Conservation (phyloP, 2,329 filamentous ascomycete species). For the Sphaerulina vaccinii region DNA sequence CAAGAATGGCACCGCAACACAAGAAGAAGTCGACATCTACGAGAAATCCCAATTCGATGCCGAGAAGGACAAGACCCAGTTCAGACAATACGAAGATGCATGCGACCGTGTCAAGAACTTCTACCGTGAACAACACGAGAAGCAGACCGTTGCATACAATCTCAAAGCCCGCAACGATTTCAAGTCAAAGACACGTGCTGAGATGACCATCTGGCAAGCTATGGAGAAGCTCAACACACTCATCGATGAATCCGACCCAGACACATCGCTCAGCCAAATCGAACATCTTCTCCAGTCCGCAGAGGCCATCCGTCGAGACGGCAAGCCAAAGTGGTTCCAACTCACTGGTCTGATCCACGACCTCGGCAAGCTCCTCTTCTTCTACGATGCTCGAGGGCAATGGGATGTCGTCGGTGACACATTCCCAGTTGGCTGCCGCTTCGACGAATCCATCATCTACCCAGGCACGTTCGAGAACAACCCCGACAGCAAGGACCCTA, state of each 20-base stretch:
- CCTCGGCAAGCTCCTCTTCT: slow-evolving; percentile 75
- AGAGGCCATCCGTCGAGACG: slow-evolving; percentile 83
- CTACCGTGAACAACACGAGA: slow-evolving; percentile 70
- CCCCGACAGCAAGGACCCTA: slow-evolving; percentile 67
- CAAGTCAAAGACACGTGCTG: slow-evolving; percentile 63
- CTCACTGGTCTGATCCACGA: slow-evolving; percentile 75
- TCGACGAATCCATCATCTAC: slow-evolving; percentile 76
- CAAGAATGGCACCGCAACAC: slow-evolving; percentile 47
- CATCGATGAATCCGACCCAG: slow-evolving; percentile 87
- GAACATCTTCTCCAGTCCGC: slow-evolving; percentile 86
- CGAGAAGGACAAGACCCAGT: slow-evolving; percentile 74
- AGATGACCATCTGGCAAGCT: slow-evolving; percentile 86
- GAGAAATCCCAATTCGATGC: slow-evolving; percentile 66
- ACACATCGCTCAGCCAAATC: slow-evolving; percentile 83
- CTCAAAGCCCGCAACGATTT: slow-evolving; percentile 73
- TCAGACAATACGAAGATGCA: slow-evolving; percentile 79
- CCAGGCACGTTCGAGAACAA: slow-evolving; percentile 74
- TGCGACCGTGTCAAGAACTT: slow-evolving; percentile 84
- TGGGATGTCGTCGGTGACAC: slow-evolving; percentile 93
- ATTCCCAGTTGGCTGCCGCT: slow-evolving; percentile 74
- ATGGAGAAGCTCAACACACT: slow-evolving; percentile 91
- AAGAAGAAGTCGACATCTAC: slow-evolving; percentile 51
- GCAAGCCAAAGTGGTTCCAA: slow-evolving; percentile 81
- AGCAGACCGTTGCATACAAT: slow-evolving; percentile 82
- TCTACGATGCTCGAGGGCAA: slow-evolving; percentile 79